These are phyloP conservation scores for Boletus reticulatus DNA, from an alignment of 768 basidiomycete genomes.

Conservation along the genomic window DNA sequence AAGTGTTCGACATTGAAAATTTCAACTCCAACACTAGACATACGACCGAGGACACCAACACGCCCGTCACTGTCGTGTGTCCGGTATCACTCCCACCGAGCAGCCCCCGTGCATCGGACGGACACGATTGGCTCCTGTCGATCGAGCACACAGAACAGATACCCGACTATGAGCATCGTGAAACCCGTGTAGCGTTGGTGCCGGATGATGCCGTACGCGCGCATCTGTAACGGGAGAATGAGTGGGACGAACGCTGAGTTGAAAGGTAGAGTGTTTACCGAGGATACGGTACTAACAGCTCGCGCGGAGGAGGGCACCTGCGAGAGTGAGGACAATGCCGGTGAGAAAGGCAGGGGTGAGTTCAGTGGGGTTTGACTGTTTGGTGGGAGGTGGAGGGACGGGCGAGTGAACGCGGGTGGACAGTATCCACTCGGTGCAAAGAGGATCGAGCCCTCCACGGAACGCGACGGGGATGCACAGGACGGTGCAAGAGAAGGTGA, in stretches of 20 bases:
- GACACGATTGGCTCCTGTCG: not conserved
- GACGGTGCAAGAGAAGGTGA: too few relatives aligned
- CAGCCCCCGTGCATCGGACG: not conserved
- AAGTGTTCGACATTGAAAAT: too few relatives aligned
- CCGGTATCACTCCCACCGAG: not conserved
- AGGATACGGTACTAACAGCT: constrained; percentile 20
- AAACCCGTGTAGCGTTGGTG: constrained; percentile 30
- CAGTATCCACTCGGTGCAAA: not conserved
- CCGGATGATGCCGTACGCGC: constrained; percentile 25
- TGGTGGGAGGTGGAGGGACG: not conserved
- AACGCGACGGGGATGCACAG: too few relatives aligned
- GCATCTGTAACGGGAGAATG: constrained; percentile 25
- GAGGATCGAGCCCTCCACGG: constrained; percentile 3
- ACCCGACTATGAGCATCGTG: not conserved
- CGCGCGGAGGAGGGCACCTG: constrained; percentile 13
- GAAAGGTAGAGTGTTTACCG: constrained; percentile 24
- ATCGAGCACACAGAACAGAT: constrained; percentile 6
- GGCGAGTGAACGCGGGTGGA: not conserved
- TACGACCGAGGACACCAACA: too few relatives aligned
- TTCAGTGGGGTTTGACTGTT: not conserved
- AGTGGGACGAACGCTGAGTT: constrained; percentile 15
- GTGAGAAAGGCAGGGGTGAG: constrained; percentile 5
- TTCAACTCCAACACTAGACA: too few relatives aligned
- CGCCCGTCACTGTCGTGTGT: not conserved
- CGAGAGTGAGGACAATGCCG: constrained; percentile 2